Base-by-base conservation (phyloP, 2,329 filamentous ascomycete genomes). In the Phialophora chinensis region DNA sequence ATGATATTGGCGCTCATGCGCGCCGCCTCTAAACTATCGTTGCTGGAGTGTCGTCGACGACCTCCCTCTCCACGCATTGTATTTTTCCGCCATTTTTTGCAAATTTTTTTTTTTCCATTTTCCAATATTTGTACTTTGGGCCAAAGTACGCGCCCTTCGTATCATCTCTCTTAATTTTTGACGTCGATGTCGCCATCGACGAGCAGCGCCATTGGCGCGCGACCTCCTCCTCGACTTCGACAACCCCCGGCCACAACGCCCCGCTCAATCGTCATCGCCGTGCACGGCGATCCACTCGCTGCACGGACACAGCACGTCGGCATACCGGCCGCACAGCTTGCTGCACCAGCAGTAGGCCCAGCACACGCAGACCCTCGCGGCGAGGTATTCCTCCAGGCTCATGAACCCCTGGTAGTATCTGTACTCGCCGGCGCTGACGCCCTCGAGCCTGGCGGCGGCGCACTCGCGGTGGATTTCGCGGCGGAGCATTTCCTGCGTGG, bases 221-320 rank as follows among this genome's bases (percentile, higher is more conserved):
- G 17, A 10, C 42, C 42, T 17, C 42, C 14, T 8, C 10, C 42
- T 38, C 14, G 2, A 12, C 35, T 11, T 12, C 38, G 14, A 42
- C 12, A 5, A 1, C 38, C 38, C 14, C 11, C 35, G 4, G 10
- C 23, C 23, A 25, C 23, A 25, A 25, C 23, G 23, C 12, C 14
- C 38, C 14, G 14, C 5, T 44, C 17, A 44, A n/a, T 44, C 38
- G 17, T 53, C 38, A 12, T 67, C 64, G 29, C 60, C 57, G 42
- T 63, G 42, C 61, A 72, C 47, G 38, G 54, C 58, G 12, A 70
- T 49, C 49, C 60, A 62, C 50, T 67, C 50, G 60, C 20, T 64
- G 66, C 71, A 73, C n/a, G 70, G 70, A 33, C 71, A 73, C 29
- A 68, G 25, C 57, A 73, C 50, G 35, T 73, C 71, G 29, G 53